Percentiles rank a stretch among this genome's conserved stretches.
Evolutionary conservation across 1,284 basidiomycete genomes (phyloP).

Genomic region (Porogramme epimiltina): DNA sequence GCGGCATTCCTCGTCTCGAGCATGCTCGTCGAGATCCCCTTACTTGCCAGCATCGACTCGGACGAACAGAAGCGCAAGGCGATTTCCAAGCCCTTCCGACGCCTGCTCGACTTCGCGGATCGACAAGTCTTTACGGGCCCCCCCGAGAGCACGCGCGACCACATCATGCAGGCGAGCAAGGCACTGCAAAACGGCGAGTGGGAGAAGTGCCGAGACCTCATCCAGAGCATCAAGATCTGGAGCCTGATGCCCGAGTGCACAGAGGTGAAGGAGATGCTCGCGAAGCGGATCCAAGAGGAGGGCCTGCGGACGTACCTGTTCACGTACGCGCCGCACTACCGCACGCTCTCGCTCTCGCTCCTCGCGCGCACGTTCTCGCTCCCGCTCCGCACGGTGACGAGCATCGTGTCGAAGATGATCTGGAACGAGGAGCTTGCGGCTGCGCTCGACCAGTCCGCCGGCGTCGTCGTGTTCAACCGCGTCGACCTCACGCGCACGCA

Average conservation of each 20-base stretch:
- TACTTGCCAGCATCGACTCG: conserved; percentile 91
- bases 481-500: conserved; percentile 90
- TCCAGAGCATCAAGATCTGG: conserved; percentile 98
- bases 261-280: conserved; percentile 93
- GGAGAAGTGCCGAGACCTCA: conserved; percentile 92
- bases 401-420: conserved; percentile 98
- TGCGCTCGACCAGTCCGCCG: conserved; percentile 87
- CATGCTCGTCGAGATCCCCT: conserved; percentile 97
- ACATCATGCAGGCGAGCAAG: conserved; percentile 99
- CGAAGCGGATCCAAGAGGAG: conserved; percentile 97
- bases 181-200: conserved; percentile 97
- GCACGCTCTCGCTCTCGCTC: conserved; percentile 84
- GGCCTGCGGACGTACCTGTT: conserved; percentile 97
- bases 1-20: conserved; percentile 97
- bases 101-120: conserved; percentile 96
- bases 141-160: conserved; percentile 97
- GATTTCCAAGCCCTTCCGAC: conserved; percentile 94
- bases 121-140: conserved; percentile 98
- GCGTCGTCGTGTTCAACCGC: conserved; percentile 89
- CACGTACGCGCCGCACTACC: conserved; percentile 97
- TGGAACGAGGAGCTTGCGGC: conserved; percentile 97
- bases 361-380: conserved; percentile 90
- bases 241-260: conserved; percentile 89
- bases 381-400: conserved; percentile 79
- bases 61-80: conserved; percentile 92